These are phyloP conservation scores for Cokeromyces recurvatus DNA, from an alignment of 371 early-diverging fungal species.

Conservation along the genomic window DNA sequence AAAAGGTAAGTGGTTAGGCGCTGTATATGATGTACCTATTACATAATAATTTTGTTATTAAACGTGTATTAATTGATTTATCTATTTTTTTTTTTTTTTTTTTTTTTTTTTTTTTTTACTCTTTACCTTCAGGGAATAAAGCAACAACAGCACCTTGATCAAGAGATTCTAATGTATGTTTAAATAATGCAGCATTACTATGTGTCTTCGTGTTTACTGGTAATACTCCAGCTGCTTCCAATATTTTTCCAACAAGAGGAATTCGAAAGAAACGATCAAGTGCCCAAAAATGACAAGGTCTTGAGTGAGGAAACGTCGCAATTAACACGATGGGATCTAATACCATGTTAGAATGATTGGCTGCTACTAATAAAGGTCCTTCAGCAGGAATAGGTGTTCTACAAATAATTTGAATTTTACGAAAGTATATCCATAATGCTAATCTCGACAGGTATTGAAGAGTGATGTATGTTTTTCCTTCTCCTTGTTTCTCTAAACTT, in stretches of 20 bases:
- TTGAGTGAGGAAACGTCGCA: slow-evolving; percentile 46
- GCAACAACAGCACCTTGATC: slow-evolving; percentile 48
- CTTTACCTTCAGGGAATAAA: slow-evolving; percentile 54
- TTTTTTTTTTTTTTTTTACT: neutral
- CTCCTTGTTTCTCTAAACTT: slow-evolving; percentile 25
- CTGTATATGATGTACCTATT: slow-evolving; percentile 54
- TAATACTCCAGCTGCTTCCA: slow-evolving; percentile 45
- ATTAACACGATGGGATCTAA: slow-evolving; percentile 52
- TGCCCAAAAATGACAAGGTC: slow-evolving; percentile 59
- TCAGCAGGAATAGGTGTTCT: slow-evolving; percentile 27
- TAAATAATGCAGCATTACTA: slow-evolving; percentile 50
- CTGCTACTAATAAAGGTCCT: slow-evolving; percentile 42
- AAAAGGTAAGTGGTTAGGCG: slow-evolving; percentile 46
- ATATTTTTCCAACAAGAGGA: slow-evolving; percentile 34
- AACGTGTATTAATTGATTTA: neutral
- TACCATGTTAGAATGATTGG: slow-evolving; percentile 58
- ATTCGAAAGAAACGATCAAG: slow-evolving; percentile 48
- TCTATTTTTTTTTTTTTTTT: neutral
- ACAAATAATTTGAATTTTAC: slow-evolving; percentile 40
- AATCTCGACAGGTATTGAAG: slow-evolving; percentile 35
- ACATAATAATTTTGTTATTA: neutral
- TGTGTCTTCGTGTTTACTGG: slow-evolving; percentile 54
- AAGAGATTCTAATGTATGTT: slow-evolving; percentile 44
- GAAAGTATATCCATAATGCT: slow-evolving; percentile 45
- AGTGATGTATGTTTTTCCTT: slow-evolving; percentile 35